Evolutionary conservation across 352 stramenopile species (phyloP).

Genomic region (Halophytophthora polymorphica): DNA sequence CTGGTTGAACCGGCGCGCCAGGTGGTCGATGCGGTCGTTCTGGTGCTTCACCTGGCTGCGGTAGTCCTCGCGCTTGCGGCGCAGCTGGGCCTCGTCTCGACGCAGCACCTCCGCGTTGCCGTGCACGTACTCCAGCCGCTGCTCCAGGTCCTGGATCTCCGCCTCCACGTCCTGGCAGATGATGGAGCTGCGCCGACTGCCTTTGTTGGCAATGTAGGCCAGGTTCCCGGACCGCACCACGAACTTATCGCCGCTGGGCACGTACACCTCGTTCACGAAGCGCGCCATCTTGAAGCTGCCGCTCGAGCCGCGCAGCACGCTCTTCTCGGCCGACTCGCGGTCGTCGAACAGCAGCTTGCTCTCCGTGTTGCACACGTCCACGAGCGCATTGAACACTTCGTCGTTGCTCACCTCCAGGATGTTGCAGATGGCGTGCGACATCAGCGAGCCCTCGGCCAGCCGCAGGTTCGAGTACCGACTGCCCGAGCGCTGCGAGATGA

Average conservation of each 20-base stretch:
- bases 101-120: slow-evolving; percentile 45
- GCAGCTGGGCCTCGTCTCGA: slow-evolving; percentile 45
- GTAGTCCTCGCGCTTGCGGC: slow-evolving; percentile 45
- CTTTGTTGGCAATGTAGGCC: slow-evolving; percentile 80
- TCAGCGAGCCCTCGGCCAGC: slow-evolving; percentile 46
- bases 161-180: slow-evolving; percentile 73
- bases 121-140: slow-evolving; percentile 47
- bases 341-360: slow-evolving; percentile 72
- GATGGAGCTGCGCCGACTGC: slow-evolving; percentile 52
- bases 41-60: slow-evolving; percentile 37
- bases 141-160: slow-evolving; percentile 55
- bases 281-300: slow-evolving; percentile 62
- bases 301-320: slow-evolving; percentile 50
- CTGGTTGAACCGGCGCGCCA: slow-evolving; percentile 59
- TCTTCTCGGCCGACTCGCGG: slow-evolving; percentile 47
- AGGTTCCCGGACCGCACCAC: slow-evolving; percentile 72
- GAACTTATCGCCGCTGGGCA: slow-evolving; percentile 76
- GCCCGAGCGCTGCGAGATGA: slow-evolving; percentile 66
- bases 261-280: slow-evolving; percentile 65
- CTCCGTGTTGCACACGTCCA: slow-evolving; percentile 78
- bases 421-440: slow-evolving; percentile 69
- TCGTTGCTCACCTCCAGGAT: slow-evolving; percentile 69
- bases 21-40: slow-evolving; percentile 52
- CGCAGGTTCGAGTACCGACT: slow-evolving; percentile 55
- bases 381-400: slow-evolving; percentile 79